These are phyloP conservation scores for Dichomitus squalens DNA, from an alignment of 1,284 basidiomycete species.

Conservation along the genomic window DNA sequence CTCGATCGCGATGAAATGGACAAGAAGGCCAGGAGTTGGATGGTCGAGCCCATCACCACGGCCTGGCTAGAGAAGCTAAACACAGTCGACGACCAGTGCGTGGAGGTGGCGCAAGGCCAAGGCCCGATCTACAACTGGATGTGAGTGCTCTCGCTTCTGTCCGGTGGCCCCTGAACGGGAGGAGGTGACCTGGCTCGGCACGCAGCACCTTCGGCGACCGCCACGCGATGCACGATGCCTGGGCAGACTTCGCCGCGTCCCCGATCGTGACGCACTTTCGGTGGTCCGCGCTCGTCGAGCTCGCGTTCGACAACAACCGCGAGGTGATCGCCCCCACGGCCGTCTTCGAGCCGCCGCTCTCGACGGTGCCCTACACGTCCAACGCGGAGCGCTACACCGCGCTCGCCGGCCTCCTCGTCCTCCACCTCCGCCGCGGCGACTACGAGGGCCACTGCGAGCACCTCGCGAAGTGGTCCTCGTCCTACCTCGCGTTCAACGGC, in stretches of 20 bases:
- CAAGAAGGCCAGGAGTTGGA: constrained; percentile 10
- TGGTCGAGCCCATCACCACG: constrained; percentile 38
- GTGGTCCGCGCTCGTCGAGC: constrained; percentile 45
- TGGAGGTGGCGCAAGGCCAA: constrained; percentile 16
- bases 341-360: constrained; percentile 20
- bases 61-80: constrained; percentile 55
- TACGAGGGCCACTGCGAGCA: constrained; percentile 53
- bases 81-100: constrained; percentile 41
- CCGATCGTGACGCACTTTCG: constrained; percentile 40
- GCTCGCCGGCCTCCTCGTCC: constrained; percentile 49
- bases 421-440: constrained; percentile 67
- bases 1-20: constrained; percentile 26
- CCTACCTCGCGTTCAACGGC: constrained; percentile 46
- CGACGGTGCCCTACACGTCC: constrained; percentile 14
- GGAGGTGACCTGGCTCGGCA: neutral
- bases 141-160: constrained; percentile 32
- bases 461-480: constrained; percentile 45
- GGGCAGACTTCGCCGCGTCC: constrained; percentile 38
- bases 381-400: constrained; percentile 26
- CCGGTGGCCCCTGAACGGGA: neutral
- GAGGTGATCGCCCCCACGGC: constrained; percentile 34
- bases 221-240: constrained; percentile 39
- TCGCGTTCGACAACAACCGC: constrained; percentile 40
- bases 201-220: constrained; percentile 39
- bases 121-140: constrained; percentile 48